Percentiles rank a stretch among this genome's conserved stretches.
Conservation (phyloP, 768 basidiomycete species). For the Rubroboletus satanas region DNA sequence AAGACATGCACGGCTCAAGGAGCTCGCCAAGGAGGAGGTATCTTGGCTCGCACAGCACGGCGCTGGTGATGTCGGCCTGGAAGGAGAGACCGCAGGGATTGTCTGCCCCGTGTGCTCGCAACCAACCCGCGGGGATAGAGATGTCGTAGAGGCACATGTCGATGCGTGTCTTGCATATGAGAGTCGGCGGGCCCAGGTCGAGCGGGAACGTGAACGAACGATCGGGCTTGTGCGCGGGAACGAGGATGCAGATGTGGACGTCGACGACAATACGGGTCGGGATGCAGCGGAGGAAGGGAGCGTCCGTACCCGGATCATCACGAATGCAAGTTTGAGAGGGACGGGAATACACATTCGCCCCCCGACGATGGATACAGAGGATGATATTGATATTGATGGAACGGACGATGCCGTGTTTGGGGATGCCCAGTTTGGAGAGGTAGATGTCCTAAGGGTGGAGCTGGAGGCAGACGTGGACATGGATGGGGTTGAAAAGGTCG, state of each 20-base stretch:
- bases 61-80: constrained; percentile 33
- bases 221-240: constrained; percentile 31
- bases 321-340: constrained; percentile 41
- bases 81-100: constrained; percentile 38
- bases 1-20: constrained; percentile 62
- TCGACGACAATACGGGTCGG: constrained; percentile 34
- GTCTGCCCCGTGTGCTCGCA: constrained; percentile 70
- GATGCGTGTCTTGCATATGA: constrained; percentile 71
- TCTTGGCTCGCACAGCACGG: constrained; percentile 19
- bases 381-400: constrained; percentile 77
- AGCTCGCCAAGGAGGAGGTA: constrained; percentile 61
- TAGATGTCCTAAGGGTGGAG: constrained; percentile 49
- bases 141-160: constrained; percentile 77
- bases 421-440: constrained; percentile 71
- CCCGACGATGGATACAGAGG: constrained; percentile 63
- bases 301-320: constrained; percentile 39
- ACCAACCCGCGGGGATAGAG: constrained; percentile 59
- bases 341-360: constrained; percentile 68
- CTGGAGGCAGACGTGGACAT: constrained; percentile 34
- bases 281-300: constrained; percentile 39
- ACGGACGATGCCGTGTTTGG: constrained; percentile 68
- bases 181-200: constrained; percentile 35
- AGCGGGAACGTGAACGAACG: constrained; percentile 24
- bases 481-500: neutral
- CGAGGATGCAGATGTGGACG: constrained; percentile 31